Base-by-base conservation (phyloP, 106 monocot genomes). In the Phalaenopsis aphrodite region DNA sequence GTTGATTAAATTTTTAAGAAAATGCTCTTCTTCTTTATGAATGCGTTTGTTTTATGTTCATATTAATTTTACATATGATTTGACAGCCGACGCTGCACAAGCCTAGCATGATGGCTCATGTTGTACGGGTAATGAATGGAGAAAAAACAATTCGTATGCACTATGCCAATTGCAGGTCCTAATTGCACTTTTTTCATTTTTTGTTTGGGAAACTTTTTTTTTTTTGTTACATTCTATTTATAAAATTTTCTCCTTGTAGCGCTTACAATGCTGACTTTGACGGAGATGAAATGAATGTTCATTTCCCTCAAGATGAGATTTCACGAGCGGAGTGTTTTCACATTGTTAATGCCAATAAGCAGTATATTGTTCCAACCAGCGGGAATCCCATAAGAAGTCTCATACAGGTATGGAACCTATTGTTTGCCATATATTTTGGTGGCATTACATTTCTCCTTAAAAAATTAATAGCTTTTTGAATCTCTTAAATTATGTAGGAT, bases 231-330 rank as follows among this genome's bases (percentile, higher is more conserved):
- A 61, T 78, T 49, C 42, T 57, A 52, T 72, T 52, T 39, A 47
- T 19, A 21, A 18, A n/a, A 39, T 78, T 30, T 73, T 49, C 11
- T 75, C 19, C 78, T 77, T 87, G 76, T 85, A 99, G 98, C 73
- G 91, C 98, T 65, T 94, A 92, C 79, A 99, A 99, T 90, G 98
- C 98, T 85, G 98, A 99, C 91, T 99, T 99, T 87, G 98, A 99
- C 88, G 98, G 98, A 58, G 98, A 99, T 92, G 98, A 99, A 81
- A 99, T 99, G 98, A 99, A 99, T 79, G 94, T 99, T 74, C 98
- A 99, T 75, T 52, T 99, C 7, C 98, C 94, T 43, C 98, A 99
- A 89, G 98, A 99, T 87, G 98, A 99, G 85, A 86, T 99, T 72
- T 92, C 98, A 81, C 98, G 93, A 79, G 81, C 98, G 77, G 98